These are phyloP conservation scores for Pythium apleroticum DNA, from an alignment of 352 stramenopile genomes.

Conservation along the genomic window DNA sequence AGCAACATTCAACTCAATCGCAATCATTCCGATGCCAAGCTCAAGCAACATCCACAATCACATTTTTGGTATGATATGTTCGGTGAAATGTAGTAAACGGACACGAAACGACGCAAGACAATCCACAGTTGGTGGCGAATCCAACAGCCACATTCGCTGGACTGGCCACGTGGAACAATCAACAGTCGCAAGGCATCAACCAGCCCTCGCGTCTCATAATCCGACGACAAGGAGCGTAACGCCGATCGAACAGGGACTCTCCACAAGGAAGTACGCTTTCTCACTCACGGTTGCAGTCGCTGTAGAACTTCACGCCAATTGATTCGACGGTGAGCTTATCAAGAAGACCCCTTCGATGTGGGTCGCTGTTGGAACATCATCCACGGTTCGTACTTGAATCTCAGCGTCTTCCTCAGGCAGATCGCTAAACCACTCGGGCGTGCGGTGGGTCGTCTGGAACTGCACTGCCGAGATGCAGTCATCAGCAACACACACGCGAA, in stretches of 20 bases:
- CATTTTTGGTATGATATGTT: neutral
- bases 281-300: too few relatives aligned
- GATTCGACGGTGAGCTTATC: too few relatives aligned
- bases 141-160: too few relatives aligned
- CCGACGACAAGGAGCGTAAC: too few relatives aligned
- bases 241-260: too few relatives aligned
- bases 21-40: slow-evolving; percentile 9
- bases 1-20: slow-evolving; percentile 1
- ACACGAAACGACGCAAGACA: neutral
- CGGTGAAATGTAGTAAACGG: neutral
- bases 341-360: too few relatives aligned
- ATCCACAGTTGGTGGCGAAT: too few relatives aligned
- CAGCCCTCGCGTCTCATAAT: too few relatives aligned
- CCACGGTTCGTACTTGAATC: neutral
- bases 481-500: neutral
- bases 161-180: too few relatives aligned
- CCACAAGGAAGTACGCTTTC: too few relatives aligned
- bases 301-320: too few relatives aligned
- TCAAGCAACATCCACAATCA: slow-evolving; percentile 14
- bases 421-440: neutral
- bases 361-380: neutral
- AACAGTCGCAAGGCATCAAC: too few relatives aligned
- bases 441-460: neutral
- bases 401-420: neutral
- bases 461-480: neutral